Evolutionary conservation across 148 eudicot species (phyloP).

Genomic region (Rhododendron henanense): DNA sequence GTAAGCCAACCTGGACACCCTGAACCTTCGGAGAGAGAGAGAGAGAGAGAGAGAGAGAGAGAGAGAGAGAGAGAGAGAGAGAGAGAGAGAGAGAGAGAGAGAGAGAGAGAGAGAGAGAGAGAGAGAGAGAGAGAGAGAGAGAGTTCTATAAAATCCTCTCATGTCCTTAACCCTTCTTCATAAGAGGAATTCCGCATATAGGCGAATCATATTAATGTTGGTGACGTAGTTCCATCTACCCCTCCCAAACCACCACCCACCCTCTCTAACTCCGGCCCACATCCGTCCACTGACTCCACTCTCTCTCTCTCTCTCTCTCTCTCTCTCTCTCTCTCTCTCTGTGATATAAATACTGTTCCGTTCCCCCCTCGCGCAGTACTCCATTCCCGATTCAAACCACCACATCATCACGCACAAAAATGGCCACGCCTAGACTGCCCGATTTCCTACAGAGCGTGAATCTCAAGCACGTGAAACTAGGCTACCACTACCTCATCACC

Average conservation of each 20-base stretch:
- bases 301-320: too few species aligned
- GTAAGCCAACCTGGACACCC: too few species aligned
- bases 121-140: neutral
- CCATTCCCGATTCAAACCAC: neutral
- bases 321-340: neutral
- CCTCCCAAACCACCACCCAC: slow-evolving; percentile 13
- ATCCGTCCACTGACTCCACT: neutral
- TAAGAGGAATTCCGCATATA: neutral
- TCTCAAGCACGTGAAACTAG: slow-evolving; percentile 47
- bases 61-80: too few species aligned
- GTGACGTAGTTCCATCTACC: slow-evolving; percentile 12
- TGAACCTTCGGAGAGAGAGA: too few species aligned
- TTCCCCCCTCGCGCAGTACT: neutral
- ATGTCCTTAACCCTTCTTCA: neutral
- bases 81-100: too few species aligned
- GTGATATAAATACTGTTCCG: neutral
- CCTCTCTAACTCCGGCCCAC: neutral
- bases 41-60: too few species aligned
- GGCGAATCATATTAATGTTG: neutral
- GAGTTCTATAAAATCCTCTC: neutral
- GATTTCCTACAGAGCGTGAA: neutral
- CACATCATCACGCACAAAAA: neutral
- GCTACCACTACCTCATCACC: slow-evolving; percentile 54
- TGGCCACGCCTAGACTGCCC: neutral
- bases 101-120: neutral